Evolutionary conservation across 2,329 filamentous ascomycete genomes (phyloP).

Genomic region (Talaromyces sp.): DNA sequence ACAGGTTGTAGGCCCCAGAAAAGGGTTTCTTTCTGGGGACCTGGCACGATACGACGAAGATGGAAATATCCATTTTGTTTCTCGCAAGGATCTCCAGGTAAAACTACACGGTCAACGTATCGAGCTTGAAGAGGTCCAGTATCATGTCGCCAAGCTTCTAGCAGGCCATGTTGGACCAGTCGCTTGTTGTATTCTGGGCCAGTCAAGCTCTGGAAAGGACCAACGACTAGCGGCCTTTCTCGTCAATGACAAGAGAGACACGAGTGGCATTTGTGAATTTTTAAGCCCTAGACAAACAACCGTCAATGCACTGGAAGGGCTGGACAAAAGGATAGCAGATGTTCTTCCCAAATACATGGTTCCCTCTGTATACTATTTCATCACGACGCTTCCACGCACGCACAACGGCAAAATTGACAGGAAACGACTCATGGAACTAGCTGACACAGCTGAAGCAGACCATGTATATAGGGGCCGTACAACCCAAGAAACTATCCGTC

Average conservation of each 20-base stretch:
- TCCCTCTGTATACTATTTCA: background rate
- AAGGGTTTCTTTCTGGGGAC: conserved; percentile 15
- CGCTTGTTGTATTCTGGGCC: background rate
- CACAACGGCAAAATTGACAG: conserved; percentile 2
- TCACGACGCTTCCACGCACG: background rate
- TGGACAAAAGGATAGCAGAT: background rate
- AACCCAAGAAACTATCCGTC: conserved; percentile 23
- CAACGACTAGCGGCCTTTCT: background rate
- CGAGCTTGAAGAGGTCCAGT: conserved; percentile 33
- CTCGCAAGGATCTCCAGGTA: conserved; percentile 33
- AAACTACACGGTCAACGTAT: conserved; percentile 40
- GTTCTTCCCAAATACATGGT: conserved; percentile 3
- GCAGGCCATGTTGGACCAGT: background rate
- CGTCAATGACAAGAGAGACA: background rate
- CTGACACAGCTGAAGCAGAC: conserved; percentile 2
- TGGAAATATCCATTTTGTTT: conserved; percentile 30
- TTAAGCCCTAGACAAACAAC: background rate
- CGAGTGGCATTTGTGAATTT: background rate
- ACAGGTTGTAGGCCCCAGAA: no score
- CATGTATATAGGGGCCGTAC: background rate
- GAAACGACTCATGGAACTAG: background rate
- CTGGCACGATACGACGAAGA: conserved; percentile 29
- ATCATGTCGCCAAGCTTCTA: background rate
- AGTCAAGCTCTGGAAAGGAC: background rate
- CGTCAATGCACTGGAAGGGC: background rate